Evolutionary conservation across 345 rosid genomes (phyloP).

Genomic region (Aquilaria yunnanensis): DNA sequence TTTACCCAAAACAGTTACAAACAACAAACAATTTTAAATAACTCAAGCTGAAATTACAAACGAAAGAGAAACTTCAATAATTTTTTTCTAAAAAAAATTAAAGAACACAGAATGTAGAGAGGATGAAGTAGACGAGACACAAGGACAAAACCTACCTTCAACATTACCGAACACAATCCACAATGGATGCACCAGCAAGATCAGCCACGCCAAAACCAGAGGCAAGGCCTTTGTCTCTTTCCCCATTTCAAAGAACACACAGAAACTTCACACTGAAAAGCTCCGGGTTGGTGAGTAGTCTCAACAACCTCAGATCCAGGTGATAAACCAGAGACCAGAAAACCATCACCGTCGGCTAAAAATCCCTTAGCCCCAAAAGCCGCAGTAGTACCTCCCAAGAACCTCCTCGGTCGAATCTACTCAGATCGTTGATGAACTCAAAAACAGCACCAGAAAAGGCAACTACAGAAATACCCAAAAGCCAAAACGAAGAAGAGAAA

Average conservation of each 20-base stretch:
- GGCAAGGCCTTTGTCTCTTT: conserved; percentile 40
- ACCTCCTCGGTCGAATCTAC: conserved; percentile 23
- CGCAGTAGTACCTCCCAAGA: conserved; percentile 22
- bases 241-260: conserved; percentile 8
- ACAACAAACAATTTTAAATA: not conserved
- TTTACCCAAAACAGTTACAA: not conserved
- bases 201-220: conserved; percentile 39
- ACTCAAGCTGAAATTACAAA: conserved; percentile 1
- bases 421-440: conserved; percentile 11
- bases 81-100: not conserved
- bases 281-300: not conserved
- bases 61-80: conserved; percentile 14
- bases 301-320: conserved; percentile 70
- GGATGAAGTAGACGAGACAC: conserved; percentile 12
- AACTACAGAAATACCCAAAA: conserved; percentile 1
- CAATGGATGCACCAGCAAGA: conserved; percentile 44
- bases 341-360: conserved; percentile 33
- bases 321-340: conserved; percentile 36
- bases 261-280: not conserved
- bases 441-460: conserved; percentile 8
- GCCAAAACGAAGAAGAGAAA: conserved; percentile 10
- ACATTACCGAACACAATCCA: conserved; percentile 59
- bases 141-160: conserved; percentile 55
- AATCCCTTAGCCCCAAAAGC: conserved; percentile 27
- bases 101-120: not conserved